Evolutionary conservation across 169 alveolate genomes (phyloP).

Genomic region (Plasmodium coatneyi): DNA sequence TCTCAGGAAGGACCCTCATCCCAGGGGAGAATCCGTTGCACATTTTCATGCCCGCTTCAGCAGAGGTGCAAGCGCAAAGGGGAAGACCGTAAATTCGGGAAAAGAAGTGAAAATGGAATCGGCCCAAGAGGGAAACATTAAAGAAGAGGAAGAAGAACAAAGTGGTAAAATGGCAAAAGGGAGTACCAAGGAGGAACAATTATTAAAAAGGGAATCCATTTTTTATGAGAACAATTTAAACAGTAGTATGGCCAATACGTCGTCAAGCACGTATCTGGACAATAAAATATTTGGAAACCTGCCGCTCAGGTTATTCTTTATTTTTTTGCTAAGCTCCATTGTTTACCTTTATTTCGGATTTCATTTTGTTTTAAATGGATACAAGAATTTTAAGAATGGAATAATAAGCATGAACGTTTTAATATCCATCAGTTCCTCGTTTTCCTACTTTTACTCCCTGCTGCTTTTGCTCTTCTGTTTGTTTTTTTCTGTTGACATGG

Average conservation of each 20-base stretch:
- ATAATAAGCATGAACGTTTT: conserved; percentile 70
- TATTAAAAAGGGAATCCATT: neutral
- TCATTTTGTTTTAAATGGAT: conserved; percentile 47
- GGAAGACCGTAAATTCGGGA: neutral
- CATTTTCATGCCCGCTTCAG: neutral
- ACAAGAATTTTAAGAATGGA: conserved; percentile 58
- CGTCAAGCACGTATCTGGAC: neutral
- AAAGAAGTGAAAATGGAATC: neutral
- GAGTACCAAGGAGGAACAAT: neutral
- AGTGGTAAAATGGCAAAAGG: neutral
- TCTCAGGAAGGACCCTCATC: neutral
- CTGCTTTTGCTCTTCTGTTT: conserved; percentile 46
- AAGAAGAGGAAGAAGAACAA: neutral
- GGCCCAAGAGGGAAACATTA: neutral
- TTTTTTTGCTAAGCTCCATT: conserved; percentile 50
- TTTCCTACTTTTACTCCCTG: conserved; percentile 61
- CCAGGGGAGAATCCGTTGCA: no score
- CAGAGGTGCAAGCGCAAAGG: neutral
- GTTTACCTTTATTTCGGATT: conserved; percentile 58
- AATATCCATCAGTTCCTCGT: conserved; percentile 62
- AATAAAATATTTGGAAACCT: neutral
- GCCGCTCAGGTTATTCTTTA: conserved; percentile 48
- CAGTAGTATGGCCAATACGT: neutral
- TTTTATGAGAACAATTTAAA: neutral
- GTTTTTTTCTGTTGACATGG: conserved; percentile 33